Evolutionary conservation across 768 basidiomycete species (phyloP).

Genomic region (Pleurotus ostreatus): DNA sequence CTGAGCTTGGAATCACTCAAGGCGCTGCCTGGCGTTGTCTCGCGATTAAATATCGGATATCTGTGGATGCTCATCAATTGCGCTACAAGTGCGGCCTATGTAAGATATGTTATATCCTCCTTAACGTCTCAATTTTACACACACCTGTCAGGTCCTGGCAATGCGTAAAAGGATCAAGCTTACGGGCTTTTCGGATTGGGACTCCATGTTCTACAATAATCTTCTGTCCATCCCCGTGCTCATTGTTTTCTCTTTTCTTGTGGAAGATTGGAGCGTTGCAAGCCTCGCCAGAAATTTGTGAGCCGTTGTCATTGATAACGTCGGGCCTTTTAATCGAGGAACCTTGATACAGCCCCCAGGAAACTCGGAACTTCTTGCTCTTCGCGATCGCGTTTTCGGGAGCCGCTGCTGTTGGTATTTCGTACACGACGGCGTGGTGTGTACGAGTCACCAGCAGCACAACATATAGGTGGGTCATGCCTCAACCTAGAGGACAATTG

Average conservation of each 20-base stretch:
- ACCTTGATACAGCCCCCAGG: conserved; percentile 61
- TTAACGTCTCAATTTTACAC: conserved; percentile 4
- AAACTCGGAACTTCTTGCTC: conserved; percentile 73
- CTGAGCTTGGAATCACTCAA: conserved; percentile 31
- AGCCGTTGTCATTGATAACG: conserved; percentile 26
- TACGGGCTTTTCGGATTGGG: conserved; percentile 96
- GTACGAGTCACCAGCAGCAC: conserved; percentile 94
- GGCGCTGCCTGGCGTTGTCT: conserved; percentile 41
- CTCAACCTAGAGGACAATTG: conserved; percentile 4
- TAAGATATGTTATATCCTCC: conserved; percentile 32
- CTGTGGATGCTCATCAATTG: conserved; percentile 97
- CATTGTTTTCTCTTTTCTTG: conserved; percentile 70
- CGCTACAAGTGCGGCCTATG: conserved; percentile 84
- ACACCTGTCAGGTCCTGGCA: conserved; percentile 64
- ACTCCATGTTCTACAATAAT: conserved; percentile 99
- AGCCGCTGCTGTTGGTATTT: conserved; percentile 96
- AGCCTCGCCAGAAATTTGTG: conserved; percentile 87
- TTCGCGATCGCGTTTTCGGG: conserved; percentile 94
- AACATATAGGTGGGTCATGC: conserved; percentile 77
- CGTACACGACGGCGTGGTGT: conserved; percentile 99
- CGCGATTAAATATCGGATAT: conserved; percentile 73
- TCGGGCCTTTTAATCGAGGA: conserved; percentile 5
- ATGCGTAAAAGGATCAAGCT: conserved; percentile 97
- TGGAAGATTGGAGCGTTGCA: conserved; percentile 86
- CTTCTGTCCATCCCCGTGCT: conserved; percentile 91